Evolutionary conservation across 208 protist genomes (phyloP), one percentile per base, ranked within the genome.

Genomic region (Trichomonas tenax): DNA sequence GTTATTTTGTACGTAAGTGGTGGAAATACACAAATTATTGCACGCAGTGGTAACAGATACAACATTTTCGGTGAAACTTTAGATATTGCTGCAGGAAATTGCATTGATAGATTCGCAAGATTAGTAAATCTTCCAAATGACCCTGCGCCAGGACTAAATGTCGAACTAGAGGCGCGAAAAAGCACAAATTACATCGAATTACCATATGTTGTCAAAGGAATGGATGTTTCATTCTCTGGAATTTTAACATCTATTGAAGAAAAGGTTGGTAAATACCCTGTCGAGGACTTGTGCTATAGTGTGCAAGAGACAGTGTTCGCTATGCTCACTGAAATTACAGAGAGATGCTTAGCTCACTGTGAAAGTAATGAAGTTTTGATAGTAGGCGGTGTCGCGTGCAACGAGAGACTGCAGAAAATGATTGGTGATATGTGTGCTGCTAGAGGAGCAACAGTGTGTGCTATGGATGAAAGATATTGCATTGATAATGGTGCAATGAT

Each of bases 401-500:
- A 99, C 97, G 96, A 97, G 41, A 98, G 99, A 2, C 97, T 99
- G 63, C 99, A 99, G 97, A 97, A 99, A 93, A 99, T 99, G 99
- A 99, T 97, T 72, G 44, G 49, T 21, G 51, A 96, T 21, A 97
- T 97, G 97, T 34, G 44, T 6, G 17, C 0, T 14, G 88, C 97
- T n/a, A 88, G 97, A 72, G 90, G 86, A 88, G 96, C 81, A 3
- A 36, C 40, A 26, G 48, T 97, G 1, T 97, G 82, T 95, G 95
- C 93, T 41, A 97, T 97, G 95, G 96, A 97, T 93, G 96, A 97
- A 11, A n/a, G 99, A 10, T 99, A 99, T 97, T 99, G 99, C 96
- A 99, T 99, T 96, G 99, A 99, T 97, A 99, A 99, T 97, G 99
- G 99, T 1, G 99, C 99, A 86, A 99, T 99, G 99, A 99, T 99